Evolutionary conservation across 2,329 filamentous ascomycete species (phyloP), one percentile per base, ranked within the genome.

Genomic region (Hansfordia pulvinata): DNA sequence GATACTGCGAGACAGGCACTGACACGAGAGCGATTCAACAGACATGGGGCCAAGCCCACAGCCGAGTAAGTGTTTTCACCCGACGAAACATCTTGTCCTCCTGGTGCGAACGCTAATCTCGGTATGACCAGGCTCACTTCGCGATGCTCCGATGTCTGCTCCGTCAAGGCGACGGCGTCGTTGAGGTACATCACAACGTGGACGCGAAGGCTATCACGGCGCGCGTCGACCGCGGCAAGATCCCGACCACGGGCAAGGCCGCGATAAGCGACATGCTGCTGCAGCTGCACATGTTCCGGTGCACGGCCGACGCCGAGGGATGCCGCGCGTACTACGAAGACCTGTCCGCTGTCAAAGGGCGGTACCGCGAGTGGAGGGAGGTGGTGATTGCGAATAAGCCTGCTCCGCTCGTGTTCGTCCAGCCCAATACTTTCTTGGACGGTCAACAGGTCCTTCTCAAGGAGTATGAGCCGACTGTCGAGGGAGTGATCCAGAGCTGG

Each of bases 121-220:
- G 20, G 19, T 28, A 18, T 30, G 18, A 4, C n/a, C 49, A 73
- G 53, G 69, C 68, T 4, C 65, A 70, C 33, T 76, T 67, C 47
- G 63, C 64, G n/a, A 76, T 76, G 35, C 52, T 76, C 8, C 65
- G 63, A 34, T 62, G 61, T 27, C 64, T 76, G 36, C 58, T 76
- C 12, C 55, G 53, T 15, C 58, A 66, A 10, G 62, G 64, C 19
- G 48, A 53, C 19, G 60, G 64, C 23, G 63, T 70, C 37, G 56
- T 64, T 37, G 49, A 51, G 7, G 50, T 76, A n/a, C 44, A 54
- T 11, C 61, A 61, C 41, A 49, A 58, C 22, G 42, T 50, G 11
- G 41, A 53, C 5, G 50, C 55, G 20, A 43, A 66, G 9, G 58
- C 60, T 30, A 50, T 75, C 2, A 60, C 52, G 0, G 64, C 76